Evolutionary conservation across 495 filamentous ascomycete genomes (phyloP).

Genomic region (Gamarada debralockiae): DNA sequence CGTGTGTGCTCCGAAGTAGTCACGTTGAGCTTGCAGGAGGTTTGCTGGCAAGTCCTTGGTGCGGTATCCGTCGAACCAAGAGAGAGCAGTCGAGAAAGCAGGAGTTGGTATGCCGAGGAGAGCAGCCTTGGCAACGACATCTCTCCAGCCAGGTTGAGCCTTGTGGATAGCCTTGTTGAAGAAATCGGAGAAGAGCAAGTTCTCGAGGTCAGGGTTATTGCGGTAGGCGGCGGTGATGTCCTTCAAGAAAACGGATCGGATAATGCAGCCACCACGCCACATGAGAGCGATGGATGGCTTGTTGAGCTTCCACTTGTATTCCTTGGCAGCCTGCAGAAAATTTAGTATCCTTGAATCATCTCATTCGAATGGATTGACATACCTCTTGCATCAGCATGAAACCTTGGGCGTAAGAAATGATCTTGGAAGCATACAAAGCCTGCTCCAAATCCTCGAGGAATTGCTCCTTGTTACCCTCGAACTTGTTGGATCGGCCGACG

Average conservation of each 20-base stretch:
- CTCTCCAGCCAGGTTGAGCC: constrained; percentile 93
- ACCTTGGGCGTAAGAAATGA: constrained; percentile 98
- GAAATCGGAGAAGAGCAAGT: constrained; percentile 97
- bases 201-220: constrained; percentile 91
- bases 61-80: constrained; percentile 98
- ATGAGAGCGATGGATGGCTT: constrained; percentile 99
- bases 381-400: constrained; percentile 99
- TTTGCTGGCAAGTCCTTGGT: constrained; percentile 94
- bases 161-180: constrained; percentile 98
- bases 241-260: constrained; percentile 99
- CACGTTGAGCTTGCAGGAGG: constrained; percentile 95
- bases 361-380: constrained; percentile 30
- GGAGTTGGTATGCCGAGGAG: constrained; percentile 92
- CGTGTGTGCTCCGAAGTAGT: constrained; percentile 99
- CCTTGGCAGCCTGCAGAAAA: constrained; percentile 73
- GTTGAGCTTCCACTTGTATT: constrained; percentile 98
- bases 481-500: constrained; percentile 69
- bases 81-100: constrained; percentile 91
- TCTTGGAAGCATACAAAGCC: constrained; percentile 98
- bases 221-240: constrained; percentile 98
- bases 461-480: constrained; percentile 84
- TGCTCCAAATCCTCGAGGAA: constrained; percentile 97
- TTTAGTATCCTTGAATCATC: constrained; percentile 17
- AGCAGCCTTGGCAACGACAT: constrained; percentile 86
- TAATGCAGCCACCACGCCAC: constrained; percentile 99